Base-by-base conservation (phyloP, 306 rosid species). In the Lathyrus tuberosus region DNA sequence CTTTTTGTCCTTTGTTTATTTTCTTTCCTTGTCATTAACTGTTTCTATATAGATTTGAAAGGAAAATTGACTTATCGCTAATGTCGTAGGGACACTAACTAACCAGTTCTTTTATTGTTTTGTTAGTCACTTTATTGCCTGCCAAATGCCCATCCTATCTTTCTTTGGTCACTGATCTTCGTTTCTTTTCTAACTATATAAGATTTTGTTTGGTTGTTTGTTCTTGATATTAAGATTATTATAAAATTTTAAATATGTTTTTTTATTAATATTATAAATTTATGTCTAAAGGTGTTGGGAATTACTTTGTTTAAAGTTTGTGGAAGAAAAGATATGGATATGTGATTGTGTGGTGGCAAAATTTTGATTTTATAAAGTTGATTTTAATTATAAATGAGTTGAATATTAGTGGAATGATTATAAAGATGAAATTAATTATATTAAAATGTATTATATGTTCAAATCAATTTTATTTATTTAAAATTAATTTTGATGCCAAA, bases 71-170 rank as follows among this genome's bases (percentile, higher is more conserved):
- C 77, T 49, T 49, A 24, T 80, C 13, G 33, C 41, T 64, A 75
- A 17, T 12, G 74, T 54, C 72, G 37, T 52, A 68, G 57, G 73
- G 73, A 65, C 77, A 61, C 20, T 37, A 8, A 61, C 20, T 37
- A 8, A 11, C 35, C 51, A 20, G 13, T 76, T 52, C 12, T 12
- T 56, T 48, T 58, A 12, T 59, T 33, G 48, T 60, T 71, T 20
- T 46, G 0, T 67, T 61, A 26, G 57, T 12, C 31, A 59, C 46
- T 65, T 28, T 76, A 16, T 15, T 20, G 2, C 7, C 52, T 16
- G 13, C 61, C 66, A 65, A 3, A 42, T 16, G 13, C 52, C 52
- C 71, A 3, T 53, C 63, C 35, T 70, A 31, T 20, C 37, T 33
- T 62, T 62, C 71, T 76, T 76, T 51, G 71, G 76, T 41, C 76